Evolutionary conservation across 108 stramenopile species (phyloP).

Genomic region (Discostella stelligeroides): DNA sequence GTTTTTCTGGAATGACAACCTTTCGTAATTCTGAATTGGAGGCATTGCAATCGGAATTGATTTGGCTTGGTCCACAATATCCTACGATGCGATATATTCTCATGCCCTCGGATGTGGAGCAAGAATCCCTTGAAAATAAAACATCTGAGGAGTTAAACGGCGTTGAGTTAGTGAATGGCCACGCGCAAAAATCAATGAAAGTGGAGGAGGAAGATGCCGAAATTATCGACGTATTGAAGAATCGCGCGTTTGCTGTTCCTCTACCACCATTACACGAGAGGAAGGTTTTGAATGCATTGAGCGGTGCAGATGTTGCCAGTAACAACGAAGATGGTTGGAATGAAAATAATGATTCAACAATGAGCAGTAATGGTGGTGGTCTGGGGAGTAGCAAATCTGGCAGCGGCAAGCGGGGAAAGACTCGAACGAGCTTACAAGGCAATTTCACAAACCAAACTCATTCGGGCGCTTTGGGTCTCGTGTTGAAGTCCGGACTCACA

Average conservation of each 20-base stretch:
- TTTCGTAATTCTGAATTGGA: constrained; percentile 47
- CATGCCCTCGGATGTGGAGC: constrained; percentile 26
- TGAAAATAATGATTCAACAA: constrained; percentile 28
- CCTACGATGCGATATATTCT: constrained; percentile 61
- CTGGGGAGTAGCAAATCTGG: not conserved
- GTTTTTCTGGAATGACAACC: not conserved
- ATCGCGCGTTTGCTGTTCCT: constrained; percentile 62
- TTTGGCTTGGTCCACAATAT: constrained; percentile 79
- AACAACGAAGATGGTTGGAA: constrained; percentile 3
- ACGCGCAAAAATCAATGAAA: constrained; percentile 26
- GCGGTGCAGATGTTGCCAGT: constrained; percentile 16
- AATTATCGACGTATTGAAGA: constrained; percentile 62
- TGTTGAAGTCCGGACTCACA: constrained; percentile 81
- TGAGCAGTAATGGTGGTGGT: constrained; percentile 2
- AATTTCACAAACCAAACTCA: not conserved
- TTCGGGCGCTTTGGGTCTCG: constrained; percentile 44
- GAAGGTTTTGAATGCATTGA: constrained; percentile 63
- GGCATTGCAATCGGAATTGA: constrained; percentile 67
- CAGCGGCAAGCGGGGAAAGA: constrained; percentile 21
- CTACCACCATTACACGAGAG: constrained; percentile 70
- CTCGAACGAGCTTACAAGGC: not conserved
- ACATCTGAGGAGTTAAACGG: not conserved
- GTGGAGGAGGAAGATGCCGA: constrained; percentile 46
- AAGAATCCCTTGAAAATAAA: not conserved
- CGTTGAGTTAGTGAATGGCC: too few species aligned